Base-by-base conservation (phyloP, 129 eudicot species). In the Chrysanthemum lavandulifolium region DNA sequence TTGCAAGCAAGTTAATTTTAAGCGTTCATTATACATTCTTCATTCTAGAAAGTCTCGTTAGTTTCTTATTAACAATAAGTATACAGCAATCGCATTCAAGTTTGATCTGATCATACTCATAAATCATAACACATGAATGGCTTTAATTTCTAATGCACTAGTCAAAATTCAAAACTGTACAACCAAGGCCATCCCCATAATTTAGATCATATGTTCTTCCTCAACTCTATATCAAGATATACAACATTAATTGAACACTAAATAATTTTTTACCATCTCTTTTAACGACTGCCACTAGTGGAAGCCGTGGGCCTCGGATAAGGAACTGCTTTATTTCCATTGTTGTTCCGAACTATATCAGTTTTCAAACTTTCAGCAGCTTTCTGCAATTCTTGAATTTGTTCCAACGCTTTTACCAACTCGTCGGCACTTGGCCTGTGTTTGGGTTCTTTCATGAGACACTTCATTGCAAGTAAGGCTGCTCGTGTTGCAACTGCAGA, bases 401-500 rank as follows among this genome's bases (percentile, higher is more conserved):
- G 89, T 53, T 92, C 91, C 65, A 86, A 60, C 10, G 82, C 81
- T 66, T 78, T 82, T 13, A 89, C 97, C 40, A 92, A 81, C 78
- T 89, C 91, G 25, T 74, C 81, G 74, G 91, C 91, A 48, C 53
- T 76, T 2, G 97, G 97, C 63, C 97, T 76, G 19, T 61, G 67
- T 51, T 78, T 80, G 21, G 96, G 96, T 47, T 85, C 95, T 21
- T 65, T 25, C n/a, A 85, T 78, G 4, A 92, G 80, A 82, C 98
- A 92, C 79, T 81, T 86, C 67, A 85, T 65, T 23, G 90, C 96
- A 45, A 92, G 86, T 15, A 85, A 73, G 59, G 91, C 91, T 4
- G 95, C 87, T 40, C 65, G 78, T 16, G 82, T 45, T 13, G 94
- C 96, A 6, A 67, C 88, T 10, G 58, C 57, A 18, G 84, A 10